phyloP scores from a whole-genome alignment of 2,329 filamentous ascomycete genomes.

The Xylariales sp. region DNA sequence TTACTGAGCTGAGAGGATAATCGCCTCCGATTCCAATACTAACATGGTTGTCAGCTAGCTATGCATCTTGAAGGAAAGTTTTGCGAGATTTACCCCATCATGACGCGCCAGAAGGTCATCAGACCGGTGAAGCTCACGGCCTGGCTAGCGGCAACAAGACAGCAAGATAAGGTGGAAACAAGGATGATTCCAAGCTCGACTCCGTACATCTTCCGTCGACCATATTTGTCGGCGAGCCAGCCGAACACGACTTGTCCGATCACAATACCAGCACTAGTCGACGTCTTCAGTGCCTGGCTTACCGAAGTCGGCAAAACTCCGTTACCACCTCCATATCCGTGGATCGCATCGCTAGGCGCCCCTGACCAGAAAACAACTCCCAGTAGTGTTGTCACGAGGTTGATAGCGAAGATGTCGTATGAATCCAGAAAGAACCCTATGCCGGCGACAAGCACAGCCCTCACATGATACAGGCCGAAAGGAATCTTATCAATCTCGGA shows the following conservation, averaged over 20 bases:
- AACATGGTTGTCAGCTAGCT: slow-evolving; percentile 25
- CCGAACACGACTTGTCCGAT: slow-evolving; percentile 83
- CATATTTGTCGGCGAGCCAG: slow-evolving; percentile 79
- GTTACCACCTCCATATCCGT: slow-evolving; percentile 62
- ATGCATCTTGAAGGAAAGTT: background rate
- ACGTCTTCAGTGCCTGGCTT: slow-evolving; percentile 82
- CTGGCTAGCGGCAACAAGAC: slow-evolving; percentile 70
- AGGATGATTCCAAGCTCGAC: slow-evolving; percentile 80
- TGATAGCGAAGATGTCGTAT: slow-evolving; percentile 85
- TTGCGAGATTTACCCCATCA: slow-evolving; percentile 66
- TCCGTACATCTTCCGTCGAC: slow-evolving; percentile 85
- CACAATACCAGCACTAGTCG: slow-evolving; percentile 82
- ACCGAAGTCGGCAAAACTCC: slow-evolving; percentile 71
- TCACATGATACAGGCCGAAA: slow-evolving; percentile 80
- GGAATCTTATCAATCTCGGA: slow-evolving; percentile 83
- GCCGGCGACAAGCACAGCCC: slow-evolving; percentile 79
- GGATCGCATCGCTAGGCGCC: slow-evolving; percentile 48
- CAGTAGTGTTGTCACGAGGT: slow-evolving; percentile 76
- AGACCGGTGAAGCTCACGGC: slow-evolving; percentile 69
- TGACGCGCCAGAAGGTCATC: slow-evolving; percentile 79
- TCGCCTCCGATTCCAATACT: slow-evolving; percentile 84
- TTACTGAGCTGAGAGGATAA: slow-evolving; percentile 83
- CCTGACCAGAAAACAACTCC: slow-evolving; percentile 81
- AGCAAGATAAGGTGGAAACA: slow-evolving; percentile 74
- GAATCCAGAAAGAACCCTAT: slow-evolving; percentile 87